Base-by-base conservation (phyloP, 352 stramenopile species). In the Globisporangium sylvaticum region DNA sequence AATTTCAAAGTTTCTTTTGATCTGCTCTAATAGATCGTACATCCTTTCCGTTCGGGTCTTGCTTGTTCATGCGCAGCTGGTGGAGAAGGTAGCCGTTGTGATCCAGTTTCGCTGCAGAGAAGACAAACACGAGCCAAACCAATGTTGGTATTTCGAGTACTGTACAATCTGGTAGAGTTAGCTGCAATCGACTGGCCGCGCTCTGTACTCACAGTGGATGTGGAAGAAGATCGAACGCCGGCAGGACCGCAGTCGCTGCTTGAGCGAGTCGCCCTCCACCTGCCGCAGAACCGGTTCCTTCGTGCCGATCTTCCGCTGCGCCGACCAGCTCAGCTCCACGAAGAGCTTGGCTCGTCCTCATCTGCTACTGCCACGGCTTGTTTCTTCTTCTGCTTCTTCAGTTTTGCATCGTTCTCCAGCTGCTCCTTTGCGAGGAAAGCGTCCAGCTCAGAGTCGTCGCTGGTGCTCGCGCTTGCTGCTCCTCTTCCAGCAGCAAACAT, bases 41-140 rank as follows among this genome's bases (percentile, higher is more conserved):
- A 60, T 92, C 82, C 80, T 91, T 90, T 20, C 73, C 81, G 48
- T 92, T 92, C 2, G 82, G 76, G 60, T 94, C 87, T 55, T 91
- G 84, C 15, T 79, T 84, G 57, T 79, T 80, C 46, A 84, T 67
- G 2, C 80, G 83, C n/a, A 94, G 66, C 48, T 88, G 82, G 44
- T 86, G 72, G 18, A 82, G 62, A 18, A 92, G 59, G 31, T 88
- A 90, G 8, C 79, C 81, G 25, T 83, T 89, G 61, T 94, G 79
- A 25, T 89, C 83, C 37, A 91, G 63, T 64, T 93, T 91, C 25
- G 81, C 83, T 87, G 68, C 24, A 42, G 37, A 9, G 20, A 67
- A 44, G 34, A 73, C 25, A 60, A 27, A 18, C 14, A 44, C 37
- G 37, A 44, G 37, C 12, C 24, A 50, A 7, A 29, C 9, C 57